Conservation (phyloP, 257 asterid species). For the Perilla frutescens region DNA sequence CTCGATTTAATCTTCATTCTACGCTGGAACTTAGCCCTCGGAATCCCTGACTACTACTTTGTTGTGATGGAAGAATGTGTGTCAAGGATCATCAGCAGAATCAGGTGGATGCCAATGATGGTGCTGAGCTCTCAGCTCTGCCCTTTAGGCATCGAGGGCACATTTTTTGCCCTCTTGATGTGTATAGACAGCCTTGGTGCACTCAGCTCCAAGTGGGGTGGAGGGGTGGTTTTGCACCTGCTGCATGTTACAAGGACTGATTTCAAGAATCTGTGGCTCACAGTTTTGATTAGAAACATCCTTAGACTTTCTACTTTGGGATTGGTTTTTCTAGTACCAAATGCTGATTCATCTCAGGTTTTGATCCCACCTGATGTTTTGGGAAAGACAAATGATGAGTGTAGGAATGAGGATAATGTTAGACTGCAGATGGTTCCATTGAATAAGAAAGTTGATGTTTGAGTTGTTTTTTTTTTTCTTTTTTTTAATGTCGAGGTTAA, state of each 20-base stretch:
- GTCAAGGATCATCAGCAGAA: conserved; percentile 48
- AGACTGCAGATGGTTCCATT: conserved; percentile 43
- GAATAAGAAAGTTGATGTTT: conserved; percentile 35
- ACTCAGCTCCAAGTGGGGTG: conserved; percentile 64
- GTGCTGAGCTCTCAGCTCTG: conserved; percentile 68
- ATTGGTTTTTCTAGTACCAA: conserved; percentile 60
- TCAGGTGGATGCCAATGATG: conserved; percentile 82
- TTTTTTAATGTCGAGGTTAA: background rate
- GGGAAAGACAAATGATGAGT: conserved; percentile 9
- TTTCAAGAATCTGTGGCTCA: conserved; percentile 60
- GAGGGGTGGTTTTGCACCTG: conserved; percentile 63
- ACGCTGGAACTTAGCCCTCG: conserved; percentile 60
- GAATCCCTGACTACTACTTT: conserved; percentile 68
- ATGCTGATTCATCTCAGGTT: conserved; percentile 39
- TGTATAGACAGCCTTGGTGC: conserved; percentile 67
- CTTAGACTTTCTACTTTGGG: conserved; percentile 55
- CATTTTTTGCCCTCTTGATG: conserved; percentile 71
- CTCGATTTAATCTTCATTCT: conserved; percentile 61
- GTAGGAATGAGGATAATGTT: conserved; percentile 35
- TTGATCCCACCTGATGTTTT: conserved; percentile 36
- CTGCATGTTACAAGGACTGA: conserved; percentile 64
- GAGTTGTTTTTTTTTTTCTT: no score
- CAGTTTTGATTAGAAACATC: conserved; percentile 54
- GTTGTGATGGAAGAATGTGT: conserved; percentile 59
- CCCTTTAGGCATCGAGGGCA: conserved; percentile 76